Conservation (phyloP, 805 yeast species). For the Nakazawaea populi region DNA sequence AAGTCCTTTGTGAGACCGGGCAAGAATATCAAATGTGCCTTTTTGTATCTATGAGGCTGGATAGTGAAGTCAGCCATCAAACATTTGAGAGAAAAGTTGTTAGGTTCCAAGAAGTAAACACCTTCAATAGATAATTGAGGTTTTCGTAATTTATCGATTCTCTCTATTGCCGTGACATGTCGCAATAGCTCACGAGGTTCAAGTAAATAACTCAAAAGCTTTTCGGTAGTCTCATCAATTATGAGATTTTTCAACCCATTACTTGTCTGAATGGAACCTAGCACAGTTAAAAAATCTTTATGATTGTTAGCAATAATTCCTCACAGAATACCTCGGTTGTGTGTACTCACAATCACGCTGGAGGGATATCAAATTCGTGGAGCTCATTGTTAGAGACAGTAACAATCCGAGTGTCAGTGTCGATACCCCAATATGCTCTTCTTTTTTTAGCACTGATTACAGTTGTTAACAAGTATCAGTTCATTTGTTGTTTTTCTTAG, state of each 20-base stretch:
- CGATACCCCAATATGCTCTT: too few species aligned
- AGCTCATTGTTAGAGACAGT: not conserved
- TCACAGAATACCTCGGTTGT: not conserved
- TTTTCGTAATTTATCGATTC: constrained; percentile 54
- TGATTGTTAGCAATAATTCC: not conserved
- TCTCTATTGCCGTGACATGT: constrained; percentile 58
- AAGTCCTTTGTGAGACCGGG: constrained; percentile 41
- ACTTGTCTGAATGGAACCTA: constrained; percentile 36
- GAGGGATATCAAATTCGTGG: constrained; percentile 3
- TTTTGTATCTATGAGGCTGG: constrained; percentile 65
- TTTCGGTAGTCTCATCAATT: constrained; percentile 50
- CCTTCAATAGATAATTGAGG: constrained; percentile 68
- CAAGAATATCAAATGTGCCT: constrained; percentile 66
- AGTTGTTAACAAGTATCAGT: too few species aligned
- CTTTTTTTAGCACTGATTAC: too few species aligned
- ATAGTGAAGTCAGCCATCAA: constrained; percentile 66
- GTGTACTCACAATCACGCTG: constrained; percentile 5
- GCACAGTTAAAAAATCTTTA: constrained; percentile 22
- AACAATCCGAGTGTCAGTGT: not conserved
- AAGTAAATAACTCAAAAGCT: constrained; percentile 41
- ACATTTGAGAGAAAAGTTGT: constrained; percentile 65
- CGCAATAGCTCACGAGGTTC: constrained; percentile 42
- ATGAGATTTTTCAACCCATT: constrained; percentile 46
- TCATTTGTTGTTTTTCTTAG: too few species aligned
- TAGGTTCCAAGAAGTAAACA: constrained; percentile 71